Base-by-base conservation (phyloP, 148 eudicot species). In the Vaccinium corymbosum region DNA sequence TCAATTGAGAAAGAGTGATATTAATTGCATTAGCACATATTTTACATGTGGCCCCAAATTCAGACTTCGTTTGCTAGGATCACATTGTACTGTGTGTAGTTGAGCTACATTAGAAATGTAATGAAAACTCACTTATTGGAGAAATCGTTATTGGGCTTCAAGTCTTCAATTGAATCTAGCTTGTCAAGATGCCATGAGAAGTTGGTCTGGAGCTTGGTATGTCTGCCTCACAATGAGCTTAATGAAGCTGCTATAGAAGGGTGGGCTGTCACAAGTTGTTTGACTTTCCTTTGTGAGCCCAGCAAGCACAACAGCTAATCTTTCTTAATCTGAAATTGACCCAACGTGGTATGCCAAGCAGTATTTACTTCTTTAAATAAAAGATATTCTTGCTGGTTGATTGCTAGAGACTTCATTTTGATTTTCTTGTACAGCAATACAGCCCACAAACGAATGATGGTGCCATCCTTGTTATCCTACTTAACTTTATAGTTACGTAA, bases 111-210 rank as follows among this genome's bases (percentile, higher is more conserved):
- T 38, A 59, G n/a, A 48, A 38, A n/a, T 15, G 16, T 32, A 61
- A 42, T 42, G 29, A 55, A 19, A 38, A 38, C 38, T 25, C 13
- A 27, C 1, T 73, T 74, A 3, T 20, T 59, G 66, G 20, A 49
- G 27, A 16, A 74, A 20, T 75, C 8, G 79, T 12, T 76, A 76
- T 22, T 51, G 32, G 17, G 5, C 32, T 76, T 42, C 15, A 35
- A 14, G 27, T 56, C 80, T 76, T 61, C 13, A 32, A 80, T 3
- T 49, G 2, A 16, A 46, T 62, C 53, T 61, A 80, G 32, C 13
- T 46, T 80, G 82, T 56, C 72, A 38, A 59, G 72, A 42, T 19
- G 83, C 83, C 52, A n/a, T 46, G 74, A 25, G 55, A 42, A 79
- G 46, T 7, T 53, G 15, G 51, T 80, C 17, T 81, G 7, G 46